These are phyloP conservation scores for Oryza glumipatula DNA, from an alignment of 176 grass and related monocot genomes.

Conservation along the genomic window DNA sequence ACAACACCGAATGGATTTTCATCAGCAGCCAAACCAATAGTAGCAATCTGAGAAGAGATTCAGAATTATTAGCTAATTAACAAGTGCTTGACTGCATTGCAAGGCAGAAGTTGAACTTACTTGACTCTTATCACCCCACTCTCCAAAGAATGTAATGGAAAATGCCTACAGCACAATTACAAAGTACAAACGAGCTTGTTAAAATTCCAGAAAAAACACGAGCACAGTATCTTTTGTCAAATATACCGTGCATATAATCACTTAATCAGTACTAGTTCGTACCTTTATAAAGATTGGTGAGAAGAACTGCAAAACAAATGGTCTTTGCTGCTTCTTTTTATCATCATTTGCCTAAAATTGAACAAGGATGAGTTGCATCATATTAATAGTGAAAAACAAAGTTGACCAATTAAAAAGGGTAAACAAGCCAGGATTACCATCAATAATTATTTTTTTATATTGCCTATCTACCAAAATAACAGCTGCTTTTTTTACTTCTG, in stretches of 20 bases:
- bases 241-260: slow-evolving; percentile 26
- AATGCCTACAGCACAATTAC: slow-evolving; percentile 70
- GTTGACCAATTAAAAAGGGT: background rate
- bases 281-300: slow-evolving; percentile 99
- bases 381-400: slow-evolving; percentile 8
- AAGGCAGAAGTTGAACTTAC: slow-evolving; percentile 48
- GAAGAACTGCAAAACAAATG: slow-evolving; percentile 85
- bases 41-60: slow-evolving; percentile 73
- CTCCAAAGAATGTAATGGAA: slow-evolving; percentile 98
- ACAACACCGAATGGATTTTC: slow-evolving; percentile 93
- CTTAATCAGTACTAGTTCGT: slow-evolving; percentile 22
- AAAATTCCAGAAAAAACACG: slow-evolving; percentile 27
- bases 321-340: slow-evolving; percentile 78
- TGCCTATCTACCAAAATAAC: background rate
- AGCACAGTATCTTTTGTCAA: background rate
- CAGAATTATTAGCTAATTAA: slow-evolving; percentile 7
- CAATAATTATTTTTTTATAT: slow-evolving; percentile 16
- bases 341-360: slow-evolving; percentile 73
- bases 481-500: background rate
- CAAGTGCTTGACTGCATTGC: slow-evolving; percentile 2
- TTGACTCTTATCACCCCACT: slow-evolving; percentile 99
- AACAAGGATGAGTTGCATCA: slow-evolving; percentile 23
- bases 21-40: slow-evolving; percentile 94
- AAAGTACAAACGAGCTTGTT: slow-evolving; percentile 24
- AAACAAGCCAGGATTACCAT: background rate